Base-by-base conservation (phyloP, 1,139 yeast species). In the Pichia sp. region DNA sequence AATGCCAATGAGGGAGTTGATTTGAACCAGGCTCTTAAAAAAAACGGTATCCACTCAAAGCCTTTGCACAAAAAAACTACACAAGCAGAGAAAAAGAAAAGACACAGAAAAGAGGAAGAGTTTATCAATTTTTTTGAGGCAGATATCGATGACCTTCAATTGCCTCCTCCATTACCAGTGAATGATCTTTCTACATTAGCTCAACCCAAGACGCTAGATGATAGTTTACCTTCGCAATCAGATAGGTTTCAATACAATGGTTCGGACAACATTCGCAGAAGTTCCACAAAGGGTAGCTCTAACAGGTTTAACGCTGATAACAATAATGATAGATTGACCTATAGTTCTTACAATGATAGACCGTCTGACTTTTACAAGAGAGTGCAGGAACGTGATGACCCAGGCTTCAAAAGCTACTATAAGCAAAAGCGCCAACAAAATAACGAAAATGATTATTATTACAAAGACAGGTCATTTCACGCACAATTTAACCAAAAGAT, bases 21-120 rank as follows among this genome's bases (percentile, higher is more conserved):
- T 7, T 29, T 45, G 2, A 50, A 45, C 13, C 41, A 54, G 16
- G 59, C 59, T 3, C 32, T 57, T 32, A 49, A 32, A 34, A 40
- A 36, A 11, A 51, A 54, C 5, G 61, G 60, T 2, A 41, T 54
- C 30, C 56, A 56, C 46, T 46, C 40, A 7, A 52, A 50, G 23
- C 56, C 57, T 8, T 7, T 47, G 4, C 40, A 50, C n/a, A 34
- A 41, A 19, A 57, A 52, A 38, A 4, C n/a, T 1, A 52, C 56
- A 15, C 45, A 36, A 5, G 43, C 55, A 1, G 54, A 55, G 29
- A 59, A 52, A 49, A 55, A 53, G 30, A 46, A 31, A 30, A 16
- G 16, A 11, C 34, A 46, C 5, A 42, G 26, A 26, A 31, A 45
- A 34, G 26, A 23, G 26, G 53, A 57, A 29, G 32, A 52, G 8